phyloP scores from a whole-genome alignment of 306 rosid species.

The Gillenia trifoliata region DNA sequence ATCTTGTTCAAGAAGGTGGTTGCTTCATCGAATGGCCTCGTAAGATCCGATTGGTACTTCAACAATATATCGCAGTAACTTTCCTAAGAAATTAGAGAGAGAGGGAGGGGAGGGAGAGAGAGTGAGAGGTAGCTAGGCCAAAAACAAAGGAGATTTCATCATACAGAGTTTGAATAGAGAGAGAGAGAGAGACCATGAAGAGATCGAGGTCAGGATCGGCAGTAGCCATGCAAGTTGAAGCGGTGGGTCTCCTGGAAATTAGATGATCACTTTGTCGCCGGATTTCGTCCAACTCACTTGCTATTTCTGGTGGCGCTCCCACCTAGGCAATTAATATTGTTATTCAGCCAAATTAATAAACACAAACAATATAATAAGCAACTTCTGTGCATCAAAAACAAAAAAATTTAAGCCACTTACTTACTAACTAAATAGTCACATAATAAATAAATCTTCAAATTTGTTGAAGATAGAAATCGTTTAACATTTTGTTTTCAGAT shows the following conservation, averaged over 20 bases:
- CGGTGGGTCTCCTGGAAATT: slow-evolving; percentile 20
- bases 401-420: background rate
- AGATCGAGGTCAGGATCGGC: slow-evolving; percentile 75
- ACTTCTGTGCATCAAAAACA: background rate
- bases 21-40: slow-evolving; percentile 61
- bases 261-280: slow-evolving; percentile 23
- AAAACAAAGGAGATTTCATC: background rate
- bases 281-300: slow-evolving; percentile 40
- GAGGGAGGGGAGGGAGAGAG: background rate
- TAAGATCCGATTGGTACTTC: slow-evolving; percentile 61
- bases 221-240: slow-evolving; percentile 25
- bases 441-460: too few species aligned
- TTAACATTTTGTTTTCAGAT: background rate
- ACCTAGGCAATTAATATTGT: slow-evolving; percentile 30
- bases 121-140: too few species aligned
- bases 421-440: background rate
- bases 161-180: background rate
- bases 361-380: background rate
- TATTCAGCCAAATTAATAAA: background rate
- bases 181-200: slow-evolving; percentile 55
- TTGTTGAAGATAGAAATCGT: background rate
- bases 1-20: slow-evolving; percentile 52
- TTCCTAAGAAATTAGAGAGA: slow-evolving; percentile 30
- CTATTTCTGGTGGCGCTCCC: slow-evolving; percentile 64
- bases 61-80: slow-evolving; percentile 46